These are phyloP conservation scores for Boletus tomentosulus DNA, from an alignment of 768 basidiomycete species.

Conservation along the genomic window DNA sequence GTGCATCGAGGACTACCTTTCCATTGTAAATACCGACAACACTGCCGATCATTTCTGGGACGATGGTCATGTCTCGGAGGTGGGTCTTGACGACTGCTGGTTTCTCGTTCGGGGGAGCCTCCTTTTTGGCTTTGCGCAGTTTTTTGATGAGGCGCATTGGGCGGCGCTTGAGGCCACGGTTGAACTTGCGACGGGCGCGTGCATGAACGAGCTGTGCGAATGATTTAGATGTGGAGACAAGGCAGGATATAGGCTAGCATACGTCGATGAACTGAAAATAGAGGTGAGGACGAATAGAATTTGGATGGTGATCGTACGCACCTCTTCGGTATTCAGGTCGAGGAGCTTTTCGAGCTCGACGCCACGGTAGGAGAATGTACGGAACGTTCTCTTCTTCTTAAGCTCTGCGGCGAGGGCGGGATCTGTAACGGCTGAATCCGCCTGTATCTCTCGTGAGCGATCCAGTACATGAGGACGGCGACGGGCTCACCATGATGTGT, in stretches of 20 bases:
- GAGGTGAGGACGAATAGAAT: neutral
- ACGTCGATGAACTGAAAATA: slow-evolving; percentile 73
- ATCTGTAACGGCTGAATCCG: slow-evolving; percentile 83
- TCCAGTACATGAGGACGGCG: neutral
- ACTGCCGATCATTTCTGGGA: slow-evolving; percentile 99
- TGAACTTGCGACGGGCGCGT: slow-evolving; percentile 97
- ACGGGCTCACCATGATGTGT: slow-evolving; percentile 32
- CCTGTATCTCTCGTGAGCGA: slow-evolving; percentile 39
- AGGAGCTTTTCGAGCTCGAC: slow-evolving; percentile 97
- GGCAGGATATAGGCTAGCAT: slow-evolving; percentile 27
- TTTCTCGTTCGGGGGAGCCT: slow-evolving; percentile 98
- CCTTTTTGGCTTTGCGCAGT: slow-evolving; percentile 99
- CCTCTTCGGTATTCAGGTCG: slow-evolving; percentile 94
- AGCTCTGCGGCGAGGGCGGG: slow-evolving; percentile 91
- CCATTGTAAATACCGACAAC: slow-evolving; percentile 99
- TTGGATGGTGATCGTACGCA: slow-evolving; percentile 35
- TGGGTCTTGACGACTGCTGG: slow-evolving; percentile 99
- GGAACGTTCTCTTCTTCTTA: slow-evolving; percentile 99
- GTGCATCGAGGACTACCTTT: slow-evolving; percentile 52
- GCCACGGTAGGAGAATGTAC: slow-evolving; percentile 98
- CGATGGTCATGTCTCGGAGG: slow-evolving; percentile 99
- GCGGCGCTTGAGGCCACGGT: slow-evolving; percentile 96
- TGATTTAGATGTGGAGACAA: slow-evolving; percentile 1
- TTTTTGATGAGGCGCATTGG: slow-evolving; percentile 99
- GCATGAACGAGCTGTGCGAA: slow-evolving; percentile 87